These are phyloP conservation scores for Saccharum officinarum DNA, from an alignment of 176 grass and related monocot species.

Conservation along the genomic window DNA sequence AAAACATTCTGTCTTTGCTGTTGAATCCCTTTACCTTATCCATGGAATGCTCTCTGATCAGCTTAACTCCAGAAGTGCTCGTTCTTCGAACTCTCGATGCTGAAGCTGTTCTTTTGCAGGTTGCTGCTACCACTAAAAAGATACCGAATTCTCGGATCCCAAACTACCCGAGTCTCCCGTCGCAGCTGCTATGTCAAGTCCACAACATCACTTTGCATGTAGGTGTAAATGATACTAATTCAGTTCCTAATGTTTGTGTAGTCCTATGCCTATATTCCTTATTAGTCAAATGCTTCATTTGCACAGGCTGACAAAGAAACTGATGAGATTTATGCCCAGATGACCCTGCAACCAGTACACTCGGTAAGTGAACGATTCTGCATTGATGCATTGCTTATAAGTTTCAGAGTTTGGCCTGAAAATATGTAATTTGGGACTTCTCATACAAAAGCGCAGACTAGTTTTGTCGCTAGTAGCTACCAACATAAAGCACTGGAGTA, in stretches of 20 bases:
- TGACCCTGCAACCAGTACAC: constrained; percentile 93
- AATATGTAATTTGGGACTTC: neutral
- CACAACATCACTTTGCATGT: constrained; percentile 92
- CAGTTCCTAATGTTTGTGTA: neutral
- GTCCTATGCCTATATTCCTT: neutral
- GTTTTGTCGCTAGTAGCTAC: neutral
- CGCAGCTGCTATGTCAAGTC: constrained; percentile 97
- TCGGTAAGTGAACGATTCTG: constrained; percentile 56
- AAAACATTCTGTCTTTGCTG: neutral
- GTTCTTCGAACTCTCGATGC: neutral
- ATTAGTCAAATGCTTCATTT: neutral
- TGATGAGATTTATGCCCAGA: constrained; percentile 94
- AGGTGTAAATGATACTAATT: neutral
- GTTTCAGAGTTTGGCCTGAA: no score
- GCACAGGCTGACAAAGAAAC: constrained; percentile 93
- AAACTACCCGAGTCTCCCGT: constrained; percentile 81
- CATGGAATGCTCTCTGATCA: neutral
- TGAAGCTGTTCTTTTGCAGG: constrained; percentile 45
- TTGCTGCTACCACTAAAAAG: constrained; percentile 86
- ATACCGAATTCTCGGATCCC: constrained; percentile 78
- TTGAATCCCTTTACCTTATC: neutral
- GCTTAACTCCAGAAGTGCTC: neutral
- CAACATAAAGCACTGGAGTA: neutral
- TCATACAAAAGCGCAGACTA: neutral
- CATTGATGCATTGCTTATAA: constrained; percentile 13